Base-by-base conservation (phyloP, 805 yeast genomes). In the Saturnispora diversa region DNA sequence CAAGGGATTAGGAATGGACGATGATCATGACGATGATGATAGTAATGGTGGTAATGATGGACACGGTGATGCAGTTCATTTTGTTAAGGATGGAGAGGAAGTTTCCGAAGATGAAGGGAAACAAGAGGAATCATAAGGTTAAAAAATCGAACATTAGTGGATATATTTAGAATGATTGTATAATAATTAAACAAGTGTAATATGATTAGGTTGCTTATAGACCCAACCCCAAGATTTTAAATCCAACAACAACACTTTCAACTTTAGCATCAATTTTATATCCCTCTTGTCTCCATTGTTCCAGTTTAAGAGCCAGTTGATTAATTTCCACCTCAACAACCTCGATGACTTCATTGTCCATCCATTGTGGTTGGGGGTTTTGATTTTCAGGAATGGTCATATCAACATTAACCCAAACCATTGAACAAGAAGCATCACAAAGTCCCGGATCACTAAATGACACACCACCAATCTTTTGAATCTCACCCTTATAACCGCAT, bases 341-440 rank as follows among this genome's bases (percentile, higher is more conserved):
- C 52, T 87, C 97, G 38, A 90, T 92, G 57, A 83, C 90, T 64
- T 90, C 98, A 45, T 79, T 82, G 6, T 86, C 96, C 62, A 92
- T 97, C 46, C 92, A 66, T 47, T 82, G 70, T 2, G 94, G 75
- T 42, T 65, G 55, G 1, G 96, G 97, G 45, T 77, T 65, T 44
- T 60, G 50, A 59, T 90, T 92, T 44, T 79, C 74, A 15, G 70
- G 72, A 41, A 75, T 77, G 2, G 63, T 51, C 63, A 84, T 62
- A 53, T 90, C 97, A 15, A 90, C 75, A 39, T 79, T 74, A 11
- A 85, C 84, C 22, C 80, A 78, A 2, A 90, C 92, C 44, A 90
- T 63, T 19, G 79, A 77, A 65, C 85, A 68, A 54, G 84, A 88
- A 15, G 97, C 90, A 59, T 90, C 87, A 50, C 95, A 82, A 56